These are phyloP conservation scores for Phytopythium sindhum DNA, from an alignment of 352 stramenopile genomes.

Conservation along the genomic window DNA sequence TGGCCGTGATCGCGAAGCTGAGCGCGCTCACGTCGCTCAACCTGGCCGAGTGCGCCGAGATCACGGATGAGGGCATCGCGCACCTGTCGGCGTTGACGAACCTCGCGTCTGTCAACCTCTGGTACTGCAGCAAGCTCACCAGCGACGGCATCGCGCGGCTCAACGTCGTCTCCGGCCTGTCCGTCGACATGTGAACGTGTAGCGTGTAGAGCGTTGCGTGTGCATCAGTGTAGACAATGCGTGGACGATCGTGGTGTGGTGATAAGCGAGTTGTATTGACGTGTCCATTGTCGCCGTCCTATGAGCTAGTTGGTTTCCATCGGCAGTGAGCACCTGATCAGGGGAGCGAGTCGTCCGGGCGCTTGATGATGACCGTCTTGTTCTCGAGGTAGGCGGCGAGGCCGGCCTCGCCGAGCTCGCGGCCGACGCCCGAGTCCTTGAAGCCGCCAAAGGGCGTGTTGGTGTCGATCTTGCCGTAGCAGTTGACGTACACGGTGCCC, in stretches of 20 bases:
- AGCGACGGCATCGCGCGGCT: constrained; percentile 45
- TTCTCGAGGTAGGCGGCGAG: constrained; percentile 74
- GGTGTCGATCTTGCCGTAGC: constrained; percentile 85
- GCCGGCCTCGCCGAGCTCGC: constrained; percentile 67
- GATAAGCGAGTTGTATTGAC: background rate
- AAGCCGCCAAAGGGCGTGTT: constrained; percentile 84
- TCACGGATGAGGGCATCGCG: constrained; percentile 56
- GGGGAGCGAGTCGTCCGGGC: constrained; percentile 41
- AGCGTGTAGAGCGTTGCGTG: background rate
- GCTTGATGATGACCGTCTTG: constrained; percentile 64
- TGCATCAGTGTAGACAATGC: background rate
- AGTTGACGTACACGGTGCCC: constrained; percentile 93
- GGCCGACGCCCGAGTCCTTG: constrained; percentile 80
- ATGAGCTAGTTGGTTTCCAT: background rate
- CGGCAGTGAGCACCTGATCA: constrained; percentile 2
- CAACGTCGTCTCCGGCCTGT: constrained; percentile 35
- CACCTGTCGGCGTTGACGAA: constrained; percentile 44
- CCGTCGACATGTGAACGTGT: constrained; percentile 31
- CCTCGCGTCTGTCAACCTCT: constrained; percentile 67
- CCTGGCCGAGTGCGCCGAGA: constrained; percentile 63
- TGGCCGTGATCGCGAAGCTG: constrained; percentile 42
- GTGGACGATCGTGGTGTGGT: background rate
- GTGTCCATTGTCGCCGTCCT: background rate
- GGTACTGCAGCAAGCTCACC: constrained; percentile 81
- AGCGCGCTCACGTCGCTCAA: constrained; percentile 65